Evolutionary conservation across 169 alveolate genomes (phyloP).

Genomic region (Plasmodium fragile): DNA sequence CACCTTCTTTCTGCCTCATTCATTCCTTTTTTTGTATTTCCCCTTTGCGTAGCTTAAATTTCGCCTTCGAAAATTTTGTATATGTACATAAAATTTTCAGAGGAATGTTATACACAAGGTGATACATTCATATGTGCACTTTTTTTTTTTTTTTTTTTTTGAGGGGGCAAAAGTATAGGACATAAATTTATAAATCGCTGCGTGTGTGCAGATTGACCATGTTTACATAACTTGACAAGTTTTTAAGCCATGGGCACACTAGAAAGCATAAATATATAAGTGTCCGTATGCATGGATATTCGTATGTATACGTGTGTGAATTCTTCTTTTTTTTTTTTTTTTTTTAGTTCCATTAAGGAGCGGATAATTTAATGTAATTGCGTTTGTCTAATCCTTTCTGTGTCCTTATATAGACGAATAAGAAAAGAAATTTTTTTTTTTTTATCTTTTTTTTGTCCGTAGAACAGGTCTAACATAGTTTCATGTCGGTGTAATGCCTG

Average conservation of each 20-base stretch:
- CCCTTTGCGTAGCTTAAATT: neutral
- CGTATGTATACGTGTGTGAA: neutral
- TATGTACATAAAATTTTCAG: neutral
- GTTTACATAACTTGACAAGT: neutral
- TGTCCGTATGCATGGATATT: neutral
- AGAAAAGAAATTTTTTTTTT: neutral
- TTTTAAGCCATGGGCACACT: neutral
- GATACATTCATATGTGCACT: neutral
- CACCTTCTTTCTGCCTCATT: neutral
- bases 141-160: slow-evolving; percentile 4
- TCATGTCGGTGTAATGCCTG: neutral
- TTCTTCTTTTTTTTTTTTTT: neutral
- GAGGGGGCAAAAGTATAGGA: neutral
- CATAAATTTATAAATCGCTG: neutral
- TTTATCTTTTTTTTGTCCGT: neutral
- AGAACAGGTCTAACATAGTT: slow-evolving; percentile 2
- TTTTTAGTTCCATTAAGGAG: neutral
- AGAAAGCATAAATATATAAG: neutral
- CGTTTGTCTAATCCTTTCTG: neutral
- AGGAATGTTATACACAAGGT: neutral
- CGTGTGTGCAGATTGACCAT: neutral
- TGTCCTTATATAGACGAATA: neutral
- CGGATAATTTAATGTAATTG: neutral
- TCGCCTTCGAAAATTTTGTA: neutral
- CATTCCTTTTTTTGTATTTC: neutral